These are phyloP conservation scores for Tylopilus sp. DNA, from an alignment of 1,284 basidiomycete genomes.

Conservation along the genomic window DNA sequence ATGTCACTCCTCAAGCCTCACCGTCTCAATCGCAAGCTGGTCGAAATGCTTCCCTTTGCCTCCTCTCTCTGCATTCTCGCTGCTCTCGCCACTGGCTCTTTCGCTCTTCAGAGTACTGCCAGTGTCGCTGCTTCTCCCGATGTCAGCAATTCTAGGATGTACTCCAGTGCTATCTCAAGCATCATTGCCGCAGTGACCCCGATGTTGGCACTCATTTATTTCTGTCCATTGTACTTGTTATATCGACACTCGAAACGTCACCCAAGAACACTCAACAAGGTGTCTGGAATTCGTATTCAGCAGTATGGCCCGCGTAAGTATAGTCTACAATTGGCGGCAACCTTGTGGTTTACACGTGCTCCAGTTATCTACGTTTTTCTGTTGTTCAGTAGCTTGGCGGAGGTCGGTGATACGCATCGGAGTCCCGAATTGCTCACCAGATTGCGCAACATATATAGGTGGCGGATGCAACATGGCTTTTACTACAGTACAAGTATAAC, in stretches of 20 bases:
- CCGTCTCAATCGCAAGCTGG: conserved; percentile 27
- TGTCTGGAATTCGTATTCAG: conserved; percentile 41
- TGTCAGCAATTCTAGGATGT: conserved; percentile 30
- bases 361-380: conserved; percentile 48
- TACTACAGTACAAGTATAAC: conserved; percentile 49
- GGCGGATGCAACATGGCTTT: conserved; percentile 50
- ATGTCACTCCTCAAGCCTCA: conserved; percentile 19
- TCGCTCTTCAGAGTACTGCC: conserved; percentile 26
- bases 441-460: conserved; percentile 37
- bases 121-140: conserved; percentile 20
- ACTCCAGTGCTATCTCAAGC: conserved; percentile 39
- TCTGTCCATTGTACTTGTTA: conserved; percentile 44
- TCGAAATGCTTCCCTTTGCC: conserved; percentile 36
- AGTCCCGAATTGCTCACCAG: conserved; percentile 2
- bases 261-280: conserved; percentile 46
- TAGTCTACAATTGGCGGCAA: neutral
- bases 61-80: conserved; percentile 33
- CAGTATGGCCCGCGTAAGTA: conserved; percentile 49
- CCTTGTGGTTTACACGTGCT: conserved; percentile 28
- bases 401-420: conserved; percentile 33
- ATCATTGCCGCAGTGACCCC: conserved; percentile 45
- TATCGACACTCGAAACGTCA: conserved; percentile 42
- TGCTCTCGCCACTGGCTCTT: conserved; percentile 32
- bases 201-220: conserved; percentile 45
- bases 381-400: conserved; percentile 43